Conservation (phyloP, 2,329 filamentous ascomycete genomes). For the Xylaria sp. region DNA sequence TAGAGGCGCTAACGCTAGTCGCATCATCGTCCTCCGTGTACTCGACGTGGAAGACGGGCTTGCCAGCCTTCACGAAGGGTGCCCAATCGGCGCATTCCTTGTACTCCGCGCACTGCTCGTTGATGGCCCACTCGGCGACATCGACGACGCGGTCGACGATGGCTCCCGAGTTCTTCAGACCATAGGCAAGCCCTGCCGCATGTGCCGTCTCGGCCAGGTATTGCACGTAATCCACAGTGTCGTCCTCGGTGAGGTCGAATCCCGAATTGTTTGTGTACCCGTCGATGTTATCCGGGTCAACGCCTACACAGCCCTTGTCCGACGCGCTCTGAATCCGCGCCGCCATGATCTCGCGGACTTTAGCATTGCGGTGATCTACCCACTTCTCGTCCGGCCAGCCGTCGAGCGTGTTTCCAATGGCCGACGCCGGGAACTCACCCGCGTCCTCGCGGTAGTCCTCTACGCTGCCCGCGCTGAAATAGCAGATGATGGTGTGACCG, state of each 20-base stretch:
- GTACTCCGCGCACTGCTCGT: constrained; percentile 74
- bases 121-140: constrained; percentile 72
- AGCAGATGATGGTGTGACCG: constrained; percentile 67
- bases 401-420: constrained; percentile 67
- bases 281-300: constrained; percentile 78
- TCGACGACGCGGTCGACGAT: constrained; percentile 63
- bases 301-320: constrained; percentile 72
- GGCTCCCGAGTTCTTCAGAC: constrained; percentile 73
- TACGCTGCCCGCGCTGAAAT: constrained; percentile 77
- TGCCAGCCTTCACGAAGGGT: constrained; percentile 66
- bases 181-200: constrained; percentile 66
- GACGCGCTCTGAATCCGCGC: constrained; percentile 67
- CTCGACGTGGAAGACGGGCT: constrained; percentile 79
- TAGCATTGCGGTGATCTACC: constrained; percentile 66
- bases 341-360: constrained; percentile 73
- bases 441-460: constrained; percentile 71
- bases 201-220: constrained; percentile 68
- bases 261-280: constrained; percentile 73
- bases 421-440: constrained; percentile 61
- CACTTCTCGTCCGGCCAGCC: constrained; percentile 76
- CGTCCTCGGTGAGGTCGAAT: constrained; percentile 64
- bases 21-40: constrained; percentile 63
- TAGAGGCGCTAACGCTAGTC: constrained; percentile 15
- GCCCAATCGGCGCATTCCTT: constrained; percentile 67
- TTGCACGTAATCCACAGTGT: constrained; percentile 67